A percentile compares a stretch with the other conserved stretches of the same genome.
Conservation (phyloP, 257 asterid genomes). For the Solanum sitiens region DNA sequence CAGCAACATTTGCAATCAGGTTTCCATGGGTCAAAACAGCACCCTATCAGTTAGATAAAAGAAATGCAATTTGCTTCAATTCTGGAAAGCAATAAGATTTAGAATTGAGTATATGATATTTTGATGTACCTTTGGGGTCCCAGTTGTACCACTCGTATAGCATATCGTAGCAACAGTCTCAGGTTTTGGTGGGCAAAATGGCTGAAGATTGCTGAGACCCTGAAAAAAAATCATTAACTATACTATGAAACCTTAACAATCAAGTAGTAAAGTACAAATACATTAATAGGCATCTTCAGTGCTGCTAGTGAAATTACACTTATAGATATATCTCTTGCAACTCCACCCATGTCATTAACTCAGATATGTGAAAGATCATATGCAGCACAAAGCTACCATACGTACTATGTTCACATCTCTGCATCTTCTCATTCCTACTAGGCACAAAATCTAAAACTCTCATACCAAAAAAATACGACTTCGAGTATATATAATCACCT, state of each 20-base stretch:
- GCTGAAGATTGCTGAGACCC: conserved; percentile 58
- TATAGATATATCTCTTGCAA: neutral
- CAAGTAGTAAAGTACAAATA: neutral
- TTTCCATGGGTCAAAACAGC: conserved; percentile 73
- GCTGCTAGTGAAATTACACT: neutral
- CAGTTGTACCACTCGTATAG: conserved; percentile 94
- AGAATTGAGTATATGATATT: neutral
- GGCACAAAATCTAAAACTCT: neutral
- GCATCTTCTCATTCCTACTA: neutral
- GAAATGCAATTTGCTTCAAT: neutral
- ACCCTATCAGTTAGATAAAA: conserved; percentile 39
- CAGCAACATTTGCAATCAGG: conserved; percentile 73
- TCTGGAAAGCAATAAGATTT: neutral
- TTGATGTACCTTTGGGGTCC: conserved; percentile 73
- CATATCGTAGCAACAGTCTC: conserved; percentile 75
- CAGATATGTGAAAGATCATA: neutral
- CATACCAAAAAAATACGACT: neutral
- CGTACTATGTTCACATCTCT: neutral
- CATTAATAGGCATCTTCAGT: neutral
- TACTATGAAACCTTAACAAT: neutral
- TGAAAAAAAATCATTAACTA: neutral
- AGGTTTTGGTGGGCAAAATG: conserved; percentile 75
- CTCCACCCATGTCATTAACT: neutral
- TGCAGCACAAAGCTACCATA: neutral
- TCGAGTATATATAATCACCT: conserved; percentile 17